Base-by-base conservation (phyloP, 495 filamentous ascomycete genomes). In the Penicillium nucicola region DNA sequence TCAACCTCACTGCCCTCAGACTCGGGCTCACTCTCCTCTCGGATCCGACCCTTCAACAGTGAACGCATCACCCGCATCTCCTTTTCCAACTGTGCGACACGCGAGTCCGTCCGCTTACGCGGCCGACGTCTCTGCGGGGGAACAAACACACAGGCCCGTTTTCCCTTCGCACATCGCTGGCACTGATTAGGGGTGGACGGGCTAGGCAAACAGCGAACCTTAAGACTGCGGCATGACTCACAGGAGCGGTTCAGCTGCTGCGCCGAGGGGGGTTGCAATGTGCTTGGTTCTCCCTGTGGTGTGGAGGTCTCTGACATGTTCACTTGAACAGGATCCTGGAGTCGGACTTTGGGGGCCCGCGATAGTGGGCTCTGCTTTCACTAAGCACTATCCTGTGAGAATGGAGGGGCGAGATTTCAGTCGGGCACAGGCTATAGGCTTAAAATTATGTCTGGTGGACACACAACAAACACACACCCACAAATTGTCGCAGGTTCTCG, bases 81-180 rank as follows among this genome's bases (percentile, higher is more conserved):
- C 71, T 83, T 90, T 68, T 96, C 90, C 20, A 96, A 74, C 70
- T 95, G 90, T 4, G 89, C 87, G 8, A 96, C 90, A 13, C 90
- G 78, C 35, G 82, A 88, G 61, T 95, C 90, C 18, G 86, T 88
- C 68, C 92, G 89, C 71, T 91, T 92, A 13, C 71, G 71, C 61
- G 89, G 87, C 32, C 90, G 75, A 63, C 91, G 92, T 31, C 88
- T 74, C 22, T 83, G 89, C 3, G 89, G 89, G 18, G 83, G 82
- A 37, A 90, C 90, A 44, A 92, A 86, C 43, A 93, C 65, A 52
- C 90, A 96, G 36, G 76, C 61, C 15, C 89, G 78, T 42, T 79
- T 80, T 3, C 89, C 87, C 64, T 92, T 95, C 9, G 79, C 79
- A 66, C 91, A 96, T 57, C 90, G 79, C 62, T 85, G 85, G 62